Percentiles rank a stretch among this genome's conserved stretches.
Conservation (phyloP, 2,329 filamentous ascomycete species). For the Fusarium zealandicum region DNA sequence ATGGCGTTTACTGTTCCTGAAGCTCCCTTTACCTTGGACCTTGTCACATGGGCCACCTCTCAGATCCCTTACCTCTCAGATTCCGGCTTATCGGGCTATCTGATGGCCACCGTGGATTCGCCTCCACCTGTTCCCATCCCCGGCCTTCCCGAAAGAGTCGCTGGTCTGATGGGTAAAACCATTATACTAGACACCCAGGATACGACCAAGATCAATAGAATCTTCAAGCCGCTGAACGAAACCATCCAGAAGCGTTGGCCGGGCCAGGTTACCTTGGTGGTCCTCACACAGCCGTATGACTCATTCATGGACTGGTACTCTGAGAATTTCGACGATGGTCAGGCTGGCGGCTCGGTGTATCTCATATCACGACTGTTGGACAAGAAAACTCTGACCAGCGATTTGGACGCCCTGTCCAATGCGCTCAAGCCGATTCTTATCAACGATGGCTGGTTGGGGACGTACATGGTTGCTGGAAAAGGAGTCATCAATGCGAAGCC, state of each 20-base stretch:
- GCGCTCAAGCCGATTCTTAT: slow-evolving; percentile 48
- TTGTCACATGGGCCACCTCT: slow-evolving; percentile 55
- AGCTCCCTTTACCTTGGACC: slow-evolving; percentile 51
- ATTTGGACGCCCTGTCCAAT: slow-evolving; percentile 43
- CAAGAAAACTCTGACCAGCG: slow-evolving; percentile 43
- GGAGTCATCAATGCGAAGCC: slow-evolving; percentile 53
- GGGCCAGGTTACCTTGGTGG: slow-evolving; percentile 26
- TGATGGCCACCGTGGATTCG: slow-evolving; percentile 46
- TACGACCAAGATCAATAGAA: slow-evolving; percentile 31
- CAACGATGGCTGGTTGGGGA: slow-evolving; percentile 40
- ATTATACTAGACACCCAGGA: slow-evolving; percentile 48
- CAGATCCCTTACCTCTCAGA: slow-evolving; percentile 56
- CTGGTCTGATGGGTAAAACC: slow-evolving; percentile 45
- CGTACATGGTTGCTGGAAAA: slow-evolving; percentile 52
- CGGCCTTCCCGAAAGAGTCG: slow-evolving; percentile 42
- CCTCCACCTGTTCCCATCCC: slow-evolving; percentile 49
- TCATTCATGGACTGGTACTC: slow-evolving; percentile 49
- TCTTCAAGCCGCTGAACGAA: slow-evolving; percentile 47
- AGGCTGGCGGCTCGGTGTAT: slow-evolving; percentile 46
- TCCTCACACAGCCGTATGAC: slow-evolving; percentile 35
- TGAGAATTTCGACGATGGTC: slow-evolving; percentile 44
- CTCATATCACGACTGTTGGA: slow-evolving; percentile 55
- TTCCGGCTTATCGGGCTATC: slow-evolving; percentile 59
- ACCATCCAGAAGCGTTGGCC: slow-evolving; percentile 50
- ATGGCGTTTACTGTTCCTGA: slow-evolving; percentile 37